A percentile compares a stretch with the other conserved stretches of the same genome.
Conservation (phyloP, 208 protist genomes). For the Acanthamoeba sp. region DNA sequence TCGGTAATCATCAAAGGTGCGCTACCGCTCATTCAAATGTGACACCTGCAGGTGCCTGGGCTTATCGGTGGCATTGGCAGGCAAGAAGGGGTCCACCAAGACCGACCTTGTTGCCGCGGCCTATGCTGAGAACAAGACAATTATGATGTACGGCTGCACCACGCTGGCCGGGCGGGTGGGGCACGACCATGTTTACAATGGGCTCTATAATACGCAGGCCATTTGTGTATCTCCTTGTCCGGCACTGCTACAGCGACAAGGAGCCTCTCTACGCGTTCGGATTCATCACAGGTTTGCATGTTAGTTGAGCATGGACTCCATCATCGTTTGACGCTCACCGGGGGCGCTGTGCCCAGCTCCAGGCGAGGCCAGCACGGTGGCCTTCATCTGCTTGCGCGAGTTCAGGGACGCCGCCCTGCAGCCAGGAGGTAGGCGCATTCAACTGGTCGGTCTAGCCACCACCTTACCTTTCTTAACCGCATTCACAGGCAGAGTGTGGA, state of each 20-base stretch:
- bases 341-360: too few relatives aligned
- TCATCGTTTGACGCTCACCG: too few relatives aligned
- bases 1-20: slow-evolving; percentile 41
- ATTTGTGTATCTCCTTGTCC: slow-evolving; percentile 29
- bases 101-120: slow-evolving; percentile 21
- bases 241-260: slow-evolving; percentile 56
- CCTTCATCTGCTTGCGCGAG: slow-evolving; percentile 54
- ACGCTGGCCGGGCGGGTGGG: too few relatives aligned
- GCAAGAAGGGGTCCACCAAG: slow-evolving; percentile 33
- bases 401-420: slow-evolving; percentile 30
- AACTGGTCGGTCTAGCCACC: neutral
- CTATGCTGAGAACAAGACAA: neutral
- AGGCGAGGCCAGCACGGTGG: neutral
- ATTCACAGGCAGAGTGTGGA: slow-evolving; percentile 12
- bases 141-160: neutral
- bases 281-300: neutral
- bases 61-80: neutral
- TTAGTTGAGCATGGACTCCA: too few relatives aligned
- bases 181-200: neutral
- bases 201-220: slow-evolving; percentile 7
- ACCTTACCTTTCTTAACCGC: too few relatives aligned
- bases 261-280: slow-evolving; percentile 49
- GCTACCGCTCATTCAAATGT: neutral
- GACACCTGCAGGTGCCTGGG: neutral
- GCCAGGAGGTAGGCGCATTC: neutral